Base-by-base conservation (phyloP, 2,329 filamentous ascomycete species). In the Microdochium nivale region DNA sequence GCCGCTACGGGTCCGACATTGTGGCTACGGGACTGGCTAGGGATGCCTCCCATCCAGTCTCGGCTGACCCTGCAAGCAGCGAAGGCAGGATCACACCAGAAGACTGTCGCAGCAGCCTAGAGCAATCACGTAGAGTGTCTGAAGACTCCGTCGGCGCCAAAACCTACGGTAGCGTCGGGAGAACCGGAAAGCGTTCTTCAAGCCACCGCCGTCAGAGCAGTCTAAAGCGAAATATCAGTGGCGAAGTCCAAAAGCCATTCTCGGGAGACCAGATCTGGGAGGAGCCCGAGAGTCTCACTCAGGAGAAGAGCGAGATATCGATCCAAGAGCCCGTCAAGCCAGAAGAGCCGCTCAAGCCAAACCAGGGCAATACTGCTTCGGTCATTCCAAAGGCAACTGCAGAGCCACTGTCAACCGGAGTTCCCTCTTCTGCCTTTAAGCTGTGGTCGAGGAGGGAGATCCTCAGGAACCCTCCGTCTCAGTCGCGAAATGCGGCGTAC, bases 241-340 rank as follows among this genome's bases (percentile, higher is more conserved):
- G 84, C 21, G 83, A 87, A 61, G 70, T 84, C 53, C 73, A 79
- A 58, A 80, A 76, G 51, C 79, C 83, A 1, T 90, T 89, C 64
- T 86, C 84, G 1, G 81, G 84, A 32, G 86, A 90, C 63, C 84
- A 88, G 62, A 91, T 96, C 54, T 96, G 90, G 76, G 91, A 96
- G 66, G 92, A 96, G 64, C 87, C 89, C 1, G 82, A 87, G 61
- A 74, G 60, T n/a, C 58, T 65, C 27, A 58, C 65, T 50, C 24
- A 47, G 7, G 46, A 47, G 3, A 47, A 16, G 21, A 19, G 19
- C 40, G 16, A 44, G 10, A 11, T 7, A 23, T 30, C 11, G 27
- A 30, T 5, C 11, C 40, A 23, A 19, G 5, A 23, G 13, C 14
- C 19, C 13, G 16, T 24, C 21, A 19, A 16, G 40, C 19, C 40